Evolutionary conservation across 139 green algal genomes (phyloP).

Genomic region (Picochlorum costavermella): DNA sequence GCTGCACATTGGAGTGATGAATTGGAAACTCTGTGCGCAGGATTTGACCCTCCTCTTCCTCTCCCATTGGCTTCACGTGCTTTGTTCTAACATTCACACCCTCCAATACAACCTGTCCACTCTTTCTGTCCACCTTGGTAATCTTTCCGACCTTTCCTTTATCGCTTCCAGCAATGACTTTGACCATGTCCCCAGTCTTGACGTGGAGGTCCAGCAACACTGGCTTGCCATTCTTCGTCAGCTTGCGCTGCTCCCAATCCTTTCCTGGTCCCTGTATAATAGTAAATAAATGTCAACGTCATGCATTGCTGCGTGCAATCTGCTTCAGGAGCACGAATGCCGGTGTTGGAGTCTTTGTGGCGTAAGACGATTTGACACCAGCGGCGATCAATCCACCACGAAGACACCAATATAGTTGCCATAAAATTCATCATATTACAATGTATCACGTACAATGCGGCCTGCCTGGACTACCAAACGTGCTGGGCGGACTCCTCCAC

Average conservation of each 20-base stretch:
- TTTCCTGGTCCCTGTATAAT: constrained; percentile 62
- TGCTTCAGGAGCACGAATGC: neutral
- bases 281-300: neutral
- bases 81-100: constrained; percentile 91
- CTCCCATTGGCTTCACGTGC: constrained; percentile 58
- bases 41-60: constrained; percentile 75
- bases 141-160: constrained; percentile 92
- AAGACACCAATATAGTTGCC: no score
- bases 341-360: neutral
- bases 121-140: constrained; percentile 58
- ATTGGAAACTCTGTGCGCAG: constrained; percentile 80
- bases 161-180: constrained; percentile 84
- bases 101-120: constrained; percentile 76
- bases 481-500: no score
- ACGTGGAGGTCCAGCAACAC: constrained; percentile 77
- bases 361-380: no score
- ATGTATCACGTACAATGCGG: constrained; percentile 8
- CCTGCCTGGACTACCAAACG: constrained; percentile 7
- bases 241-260: constrained; percentile 71
- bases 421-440: no score
- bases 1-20: constrained; percentile 94
- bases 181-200: constrained; percentile 77
- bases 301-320: neutral
- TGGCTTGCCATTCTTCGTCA: constrained; percentile 74
- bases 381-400: no score